phyloP scores from a whole-genome alignment of 2,329 filamentous ascomycete genomes.

The Cytospora schulzeri region DNA sequence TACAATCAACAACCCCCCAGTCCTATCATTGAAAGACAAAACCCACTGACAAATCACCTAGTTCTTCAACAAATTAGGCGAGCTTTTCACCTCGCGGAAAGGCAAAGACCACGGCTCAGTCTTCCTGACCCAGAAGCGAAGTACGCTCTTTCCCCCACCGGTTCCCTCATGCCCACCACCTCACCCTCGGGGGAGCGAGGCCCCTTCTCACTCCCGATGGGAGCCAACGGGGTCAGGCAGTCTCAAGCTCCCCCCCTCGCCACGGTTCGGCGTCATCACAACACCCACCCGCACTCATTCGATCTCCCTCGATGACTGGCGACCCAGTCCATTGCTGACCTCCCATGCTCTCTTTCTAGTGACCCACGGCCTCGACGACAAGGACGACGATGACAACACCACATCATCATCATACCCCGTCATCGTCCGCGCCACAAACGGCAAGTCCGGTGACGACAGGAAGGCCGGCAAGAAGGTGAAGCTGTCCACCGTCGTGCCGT shows the following conservation, averaged over 20 bases:
- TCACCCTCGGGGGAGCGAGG: neutral
- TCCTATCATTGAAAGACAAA: too few relatives aligned
- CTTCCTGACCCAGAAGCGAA: constrained; percentile 75
- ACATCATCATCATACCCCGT: constrained; percentile 51
- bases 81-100: constrained; percentile 69
- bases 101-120: constrained; percentile 73
- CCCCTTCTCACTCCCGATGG: too few relatives aligned
- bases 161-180: neutral
- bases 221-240: too few relatives aligned
- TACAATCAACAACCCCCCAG: neutral
- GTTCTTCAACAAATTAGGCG: constrained; percentile 72
- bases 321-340: neutral
- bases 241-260: neutral
- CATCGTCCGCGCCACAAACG: constrained; percentile 82
- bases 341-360: constrained; percentile 39
- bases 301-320: neutral
- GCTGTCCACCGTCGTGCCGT: constrained; percentile 79
- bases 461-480: constrained; percentile 66
- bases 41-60: constrained; percentile 40
- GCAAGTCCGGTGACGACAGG: constrained; percentile 58
- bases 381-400: constrained; percentile 37
- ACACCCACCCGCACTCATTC: neutral
- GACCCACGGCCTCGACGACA: constrained; percentile 51
- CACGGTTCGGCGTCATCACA: neutral
- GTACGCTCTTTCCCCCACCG: constrained; percentile 48